Evolutionary conservation across 768 basidiomycete genomes (phyloP).

Genomic region (Russula lepida): DNA sequence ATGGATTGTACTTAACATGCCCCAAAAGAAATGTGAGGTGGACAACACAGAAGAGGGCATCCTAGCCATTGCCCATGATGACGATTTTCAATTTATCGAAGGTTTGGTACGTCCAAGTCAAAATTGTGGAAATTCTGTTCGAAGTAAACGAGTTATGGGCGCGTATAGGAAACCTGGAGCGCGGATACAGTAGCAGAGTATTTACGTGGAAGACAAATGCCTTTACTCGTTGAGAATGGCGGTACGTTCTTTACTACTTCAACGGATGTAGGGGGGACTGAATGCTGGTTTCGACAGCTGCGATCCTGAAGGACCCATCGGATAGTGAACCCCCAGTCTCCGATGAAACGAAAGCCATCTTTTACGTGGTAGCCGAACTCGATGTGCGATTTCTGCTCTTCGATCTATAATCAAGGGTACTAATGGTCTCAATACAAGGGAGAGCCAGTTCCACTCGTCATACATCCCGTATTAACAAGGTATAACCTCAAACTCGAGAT

Average conservation of each 20-base stretch:
- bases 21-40: not conserved
- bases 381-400: not conserved
- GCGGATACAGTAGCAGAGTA: not conserved
- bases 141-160: not conserved
- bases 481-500: not conserved
- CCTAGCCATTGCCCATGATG: too few relatives aligned
- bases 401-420: not conserved
- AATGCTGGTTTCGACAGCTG: not conserved
- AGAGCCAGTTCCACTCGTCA: not conserved
- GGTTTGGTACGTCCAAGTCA: not conserved
- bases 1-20: not conserved
- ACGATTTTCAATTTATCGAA: constrained; percentile 7
- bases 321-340: not conserved
- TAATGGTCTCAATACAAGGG: not conserved
- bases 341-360: not conserved
- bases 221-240: constrained; percentile 1
- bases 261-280: not conserved
- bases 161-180: not conserved
- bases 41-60: not conserved
- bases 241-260: not conserved
- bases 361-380: not conserved
- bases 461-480: not conserved
- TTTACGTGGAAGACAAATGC: not conserved
- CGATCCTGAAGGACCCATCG: not conserved
- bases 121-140: not conserved